Evolutionary conservation across 139 green algal species (phyloP).

Genomic region (Nannochloris sp.): DNA sequence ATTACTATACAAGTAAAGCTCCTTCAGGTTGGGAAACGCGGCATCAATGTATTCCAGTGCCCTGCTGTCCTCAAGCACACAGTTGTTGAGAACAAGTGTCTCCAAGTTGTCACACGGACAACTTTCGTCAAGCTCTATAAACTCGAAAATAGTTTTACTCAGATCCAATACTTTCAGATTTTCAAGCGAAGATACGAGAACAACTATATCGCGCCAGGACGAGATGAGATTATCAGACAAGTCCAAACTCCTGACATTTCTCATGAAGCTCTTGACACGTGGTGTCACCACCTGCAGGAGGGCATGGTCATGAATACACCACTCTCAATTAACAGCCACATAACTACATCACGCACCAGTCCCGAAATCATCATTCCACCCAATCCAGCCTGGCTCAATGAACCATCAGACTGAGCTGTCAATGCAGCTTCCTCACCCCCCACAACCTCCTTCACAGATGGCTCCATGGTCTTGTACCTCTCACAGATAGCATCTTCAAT

Average conservation of each 20-base stretch:
- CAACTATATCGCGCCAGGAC: conserved; percentile 36
- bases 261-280: not conserved
- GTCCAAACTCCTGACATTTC: conserved; percentile 33
- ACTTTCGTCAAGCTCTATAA: not conserved
- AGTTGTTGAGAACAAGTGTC: conserved; percentile 63
- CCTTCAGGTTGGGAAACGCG: conserved; percentile 39
- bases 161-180: conserved; percentile 45
- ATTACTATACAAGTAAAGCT: conserved; percentile 62
- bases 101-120: conserved; percentile 17
- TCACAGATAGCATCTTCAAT: conserved; percentile 39
- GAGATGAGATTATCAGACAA: conserved; percentile 62
- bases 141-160: conserved; percentile 39
- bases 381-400: conserved; percentile 4
- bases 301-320: not conserved
- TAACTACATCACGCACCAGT: conserved; percentile 27
- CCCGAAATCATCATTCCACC: conserved; percentile 13
- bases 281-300: not conserved
- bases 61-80: conserved; percentile 46
- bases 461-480: conserved; percentile 38
- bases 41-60: conserved; percentile 36
- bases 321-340: not conserved
- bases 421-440: conserved; percentile 47
- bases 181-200: conserved; percentile 12
- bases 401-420: not conserved
- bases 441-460: conserved; percentile 26